Evolutionary conservation across 2,329 filamentous ascomycete species (phyloP).

Genomic region (Fusarium avenaceum): DNA sequence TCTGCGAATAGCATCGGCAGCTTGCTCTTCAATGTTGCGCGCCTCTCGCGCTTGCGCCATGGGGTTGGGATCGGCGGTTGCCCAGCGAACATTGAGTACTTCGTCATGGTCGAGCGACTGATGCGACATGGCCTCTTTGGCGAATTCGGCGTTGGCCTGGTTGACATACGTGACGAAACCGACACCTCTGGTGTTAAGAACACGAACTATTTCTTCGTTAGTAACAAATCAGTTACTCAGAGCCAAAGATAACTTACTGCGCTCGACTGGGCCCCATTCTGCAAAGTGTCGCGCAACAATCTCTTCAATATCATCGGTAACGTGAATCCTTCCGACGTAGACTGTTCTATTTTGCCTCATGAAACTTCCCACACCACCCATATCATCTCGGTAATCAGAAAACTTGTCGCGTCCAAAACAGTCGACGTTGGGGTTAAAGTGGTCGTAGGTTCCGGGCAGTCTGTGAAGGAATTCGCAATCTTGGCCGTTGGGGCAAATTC

Average conservation of each 20-base stretch:
- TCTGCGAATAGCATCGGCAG: conserved; percentile 89
- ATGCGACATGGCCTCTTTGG: conserved; percentile 95
- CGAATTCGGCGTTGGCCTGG: conserved; percentile 90
- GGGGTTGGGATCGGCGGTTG: conserved; percentile 95
- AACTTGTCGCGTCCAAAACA: conserved; percentile 91
- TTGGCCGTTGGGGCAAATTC: conserved; percentile 84
- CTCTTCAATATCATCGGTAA: conserved; percentile 97
- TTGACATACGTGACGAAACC: conserved; percentile 96
- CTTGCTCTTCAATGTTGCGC: conserved; percentile 91
- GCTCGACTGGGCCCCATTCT: conserved; percentile 95
- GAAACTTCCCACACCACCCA: conserved; percentile 96
- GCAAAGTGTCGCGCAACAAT: conserved; percentile 94
- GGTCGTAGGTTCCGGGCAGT: conserved; percentile 85
- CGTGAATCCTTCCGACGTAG: conserved; percentile 94
- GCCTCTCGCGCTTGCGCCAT: conserved; percentile 94
- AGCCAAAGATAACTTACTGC: conserved; percentile 61
- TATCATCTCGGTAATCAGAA: conserved; percentile 93
- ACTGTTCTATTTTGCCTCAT: conserved; percentile 94
- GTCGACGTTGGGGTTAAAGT: conserved; percentile 94
- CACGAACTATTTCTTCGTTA: conserved; percentile 66
- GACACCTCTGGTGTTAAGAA: conserved; percentile 89
- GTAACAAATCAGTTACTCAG: neutral
- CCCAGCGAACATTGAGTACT: conserved; percentile 96
- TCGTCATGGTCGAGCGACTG: conserved; percentile 93
- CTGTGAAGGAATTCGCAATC: conserved; percentile 97